phyloP scores from a whole-genome alignment of 805 yeast genomes.

The Ogataea siamensis region DNA sequence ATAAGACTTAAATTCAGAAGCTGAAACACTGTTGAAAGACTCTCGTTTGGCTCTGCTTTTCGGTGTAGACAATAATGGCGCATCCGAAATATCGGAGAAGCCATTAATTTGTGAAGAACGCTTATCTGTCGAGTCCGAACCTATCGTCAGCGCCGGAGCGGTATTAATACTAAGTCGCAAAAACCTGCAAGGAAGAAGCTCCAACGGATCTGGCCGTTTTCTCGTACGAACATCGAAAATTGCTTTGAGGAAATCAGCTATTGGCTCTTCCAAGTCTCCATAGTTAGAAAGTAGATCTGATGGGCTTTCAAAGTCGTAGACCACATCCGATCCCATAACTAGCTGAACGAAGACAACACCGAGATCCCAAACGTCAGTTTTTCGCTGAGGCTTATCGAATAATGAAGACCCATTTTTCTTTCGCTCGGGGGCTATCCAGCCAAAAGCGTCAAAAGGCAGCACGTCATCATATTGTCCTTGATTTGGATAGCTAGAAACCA shows the following conservation, averaged over 20 bases:
- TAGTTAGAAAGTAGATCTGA: constrained; percentile 52
- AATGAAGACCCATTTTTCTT: constrained; percentile 25
- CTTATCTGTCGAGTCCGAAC: neutral
- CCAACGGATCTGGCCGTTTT: constrained; percentile 79
- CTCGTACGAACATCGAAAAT: constrained; percentile 66
- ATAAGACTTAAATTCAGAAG: constrained; percentile 25
- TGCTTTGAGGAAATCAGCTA: constrained; percentile 62
- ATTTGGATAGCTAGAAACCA: constrained; percentile 35
- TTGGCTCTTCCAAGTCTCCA: constrained; percentile 45
- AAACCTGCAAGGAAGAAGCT: constrained; percentile 79
- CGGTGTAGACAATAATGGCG: constrained; percentile 16
- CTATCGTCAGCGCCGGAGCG: constrained; percentile 30
- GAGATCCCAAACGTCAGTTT: constrained; percentile 91
- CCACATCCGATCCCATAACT: constrained; percentile 56
- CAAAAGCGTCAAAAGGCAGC: constrained; percentile 31
- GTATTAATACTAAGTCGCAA: constrained; percentile 62
- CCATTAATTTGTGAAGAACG: constrained; percentile 3
- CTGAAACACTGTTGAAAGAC: constrained; percentile 27
- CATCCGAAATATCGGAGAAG: constrained; percentile 25
- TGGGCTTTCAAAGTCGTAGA: constrained; percentile 57
- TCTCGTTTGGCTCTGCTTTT: constrained; percentile 24
- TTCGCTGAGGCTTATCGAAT: constrained; percentile 56
- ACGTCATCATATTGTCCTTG: constrained; percentile 23
- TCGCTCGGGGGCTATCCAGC: constrained; percentile 85
- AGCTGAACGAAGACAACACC: constrained; percentile 75